Evolutionary conservation across 495 filamentous ascomycete genomes (phyloP).

Genomic region (Trichoderma orchidacearum): DNA sequence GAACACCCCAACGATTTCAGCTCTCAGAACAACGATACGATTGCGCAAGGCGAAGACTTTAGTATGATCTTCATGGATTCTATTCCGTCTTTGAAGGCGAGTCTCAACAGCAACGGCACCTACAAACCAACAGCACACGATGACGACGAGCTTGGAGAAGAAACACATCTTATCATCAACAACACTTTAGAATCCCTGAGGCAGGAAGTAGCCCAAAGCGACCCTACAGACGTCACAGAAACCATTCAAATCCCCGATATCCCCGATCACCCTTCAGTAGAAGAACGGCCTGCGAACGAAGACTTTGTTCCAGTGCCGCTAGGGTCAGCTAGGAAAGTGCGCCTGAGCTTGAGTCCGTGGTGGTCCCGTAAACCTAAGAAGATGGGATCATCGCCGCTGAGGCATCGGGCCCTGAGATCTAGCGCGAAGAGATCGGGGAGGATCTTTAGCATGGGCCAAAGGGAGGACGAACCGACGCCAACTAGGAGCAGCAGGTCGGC

Average conservation of each 20-base stretch:
- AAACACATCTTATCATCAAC: slow-evolving; percentile 29
- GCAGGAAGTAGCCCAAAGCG: slow-evolving; percentile 14
- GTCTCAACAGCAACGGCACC: slow-evolving; percentile 10
- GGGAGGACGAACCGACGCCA: background rate
- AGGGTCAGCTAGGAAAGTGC: slow-evolving; percentile 4
- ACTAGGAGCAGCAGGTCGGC: background rate
- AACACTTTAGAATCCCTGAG: slow-evolving; percentile 26
- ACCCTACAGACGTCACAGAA: slow-evolving; percentile 1
- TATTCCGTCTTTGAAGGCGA: slow-evolving; percentile 24
- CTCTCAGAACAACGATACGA: slow-evolving; percentile 19
- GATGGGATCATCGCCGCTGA: background rate
- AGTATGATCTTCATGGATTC: slow-evolving; percentile 35
- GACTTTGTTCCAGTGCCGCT: slow-evolving; percentile 3
- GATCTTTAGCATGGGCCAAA: background rate
- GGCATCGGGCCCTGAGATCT: background rate
- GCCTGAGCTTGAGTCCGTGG: background rate
- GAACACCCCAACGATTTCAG: background rate
- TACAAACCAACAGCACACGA: slow-evolving; percentile 3
- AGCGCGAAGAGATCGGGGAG: background rate
- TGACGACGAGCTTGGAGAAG: slow-evolving; percentile 24
- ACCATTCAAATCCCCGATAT: background rate
- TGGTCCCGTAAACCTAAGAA: background rate
- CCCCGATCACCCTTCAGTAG: background rate
- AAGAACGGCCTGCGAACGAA: slow-evolving; percentile 2
- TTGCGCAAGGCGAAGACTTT: slow-evolving; percentile 31